Base-by-base conservation (phyloP, 2,329 filamentous ascomycete genomes). In the Monosporascus sp. region DNA sequence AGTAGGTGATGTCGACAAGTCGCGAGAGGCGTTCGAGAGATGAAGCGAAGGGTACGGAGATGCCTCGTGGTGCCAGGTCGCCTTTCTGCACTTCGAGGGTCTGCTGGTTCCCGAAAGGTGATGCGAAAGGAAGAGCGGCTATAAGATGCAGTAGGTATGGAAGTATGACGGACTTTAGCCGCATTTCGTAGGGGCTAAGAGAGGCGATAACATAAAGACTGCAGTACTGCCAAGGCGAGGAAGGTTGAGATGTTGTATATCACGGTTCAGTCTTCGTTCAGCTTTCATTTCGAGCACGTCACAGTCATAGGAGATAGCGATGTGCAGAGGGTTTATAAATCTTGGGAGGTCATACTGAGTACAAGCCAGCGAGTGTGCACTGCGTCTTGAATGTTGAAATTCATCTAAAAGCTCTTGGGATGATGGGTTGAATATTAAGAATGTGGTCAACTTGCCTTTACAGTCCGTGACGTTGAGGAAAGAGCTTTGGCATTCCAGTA, bases 1-100 rank as follows among this genome's bases (percentile, higher is more conserved):
- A 99, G 73, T 97, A 97, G 48, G 91, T 78, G 55, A 97, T 94
- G 69, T 99, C 94, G 58, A 97, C 93, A 26, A 97, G 81, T 51
- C 92, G 86, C n/a, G 93, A 84, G 52, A 93, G 78, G 64, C 96
- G 89, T 71, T 97, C 91, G 16, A 99, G 84, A 19, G 89, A 86
- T 54, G 81, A 75, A 72, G 96, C 97, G 56, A 97, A 79, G 24
- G 76, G 65, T 27, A 72, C 65, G 5, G 88, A 85, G 52, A 94
- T 57, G 68, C 60, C 67, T 57, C 52, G 49, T 24, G 60, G 44
- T 14, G 53, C 46, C 19, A 52, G 50, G 52, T 38, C 48, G 24
- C 52, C 47, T n/a, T 50, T 51, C 11, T 59, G 50, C 49, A 24
- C 31, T 27, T 37, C 50, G 19, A 59, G 31, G 20, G 49, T 45